These are phyloP conservation scores for Ploettnerulaceae sp. DNA, from an alignment of 2,329 filamentous ascomycete species.

Conservation along the genomic window DNA sequence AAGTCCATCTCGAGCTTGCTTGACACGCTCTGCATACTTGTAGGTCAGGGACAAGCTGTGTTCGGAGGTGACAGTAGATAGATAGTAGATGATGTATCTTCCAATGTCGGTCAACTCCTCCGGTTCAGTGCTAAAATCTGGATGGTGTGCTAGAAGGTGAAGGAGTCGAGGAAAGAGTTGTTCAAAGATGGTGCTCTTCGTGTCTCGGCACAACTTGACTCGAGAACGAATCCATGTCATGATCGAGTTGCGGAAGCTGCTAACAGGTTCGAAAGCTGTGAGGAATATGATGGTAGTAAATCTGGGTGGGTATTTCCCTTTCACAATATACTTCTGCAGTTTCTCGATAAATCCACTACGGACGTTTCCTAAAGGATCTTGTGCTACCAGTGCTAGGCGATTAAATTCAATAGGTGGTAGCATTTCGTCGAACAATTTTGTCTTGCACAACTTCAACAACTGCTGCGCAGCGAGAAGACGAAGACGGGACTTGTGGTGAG, in stretches of 20 bases:
- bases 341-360: slow-evolving; percentile 76
- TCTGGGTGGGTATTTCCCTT: slow-evolving; percentile 62
- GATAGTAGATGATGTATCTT: slow-evolving; percentile 85
- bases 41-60: slow-evolving; percentile 85
- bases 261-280: slow-evolving; percentile 80
- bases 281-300: slow-evolving; percentile 91
- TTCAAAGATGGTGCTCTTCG: slow-evolving; percentile 67
- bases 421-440: slow-evolving; percentile 69
- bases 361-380: slow-evolving; percentile 70
- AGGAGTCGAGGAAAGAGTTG: slow-evolving; percentile 75
- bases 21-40: slow-evolving; percentile 87
- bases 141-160: slow-evolving; percentile 87
- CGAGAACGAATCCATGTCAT: slow-evolving; percentile 88
- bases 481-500: slow-evolving; percentile 73
- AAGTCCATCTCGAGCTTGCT: slow-evolving; percentile 81
- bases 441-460: slow-evolving; percentile 76
- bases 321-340: slow-evolving; percentile 84
- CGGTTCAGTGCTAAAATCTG: slow-evolving; percentile 68
- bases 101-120: slow-evolving; percentile 75
- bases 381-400: slow-evolving; percentile 71
- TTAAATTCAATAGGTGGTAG: slow-evolving; percentile 74
- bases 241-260: slow-evolving; percentile 66
- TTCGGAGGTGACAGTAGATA: slow-evolving; percentile 76
- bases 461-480: slow-evolving; percentile 76
- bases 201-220: slow-evolving; percentile 57